Base-by-base conservation (phyloP, 2,329 filamentous ascomycete genomes). In the Pseudocercospora macadamiae region DNA sequence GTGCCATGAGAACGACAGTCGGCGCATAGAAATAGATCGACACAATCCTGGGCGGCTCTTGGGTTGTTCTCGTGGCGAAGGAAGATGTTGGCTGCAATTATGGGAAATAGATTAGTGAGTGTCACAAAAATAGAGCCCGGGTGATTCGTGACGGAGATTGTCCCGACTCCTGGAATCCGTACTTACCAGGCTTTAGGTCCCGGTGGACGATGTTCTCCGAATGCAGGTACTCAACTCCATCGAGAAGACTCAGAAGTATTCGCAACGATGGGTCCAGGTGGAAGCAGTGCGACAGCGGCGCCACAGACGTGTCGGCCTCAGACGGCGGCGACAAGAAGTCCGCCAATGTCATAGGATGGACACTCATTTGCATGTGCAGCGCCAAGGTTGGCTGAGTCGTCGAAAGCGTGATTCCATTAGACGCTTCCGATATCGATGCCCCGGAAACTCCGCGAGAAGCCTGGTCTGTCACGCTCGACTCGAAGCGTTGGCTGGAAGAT, bases 171-270 rank as follows among this genome's bases (percentile, higher is more conserved):
- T n/a, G n/a, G n/a, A n/a, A n/a, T n/a, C n/a, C n/a, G n/a, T n/a
- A n/a, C n/a, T n/a, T n/a, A n/a, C n/a, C n/a, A n/a, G 87, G 87
- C 66, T 89, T 89, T 19, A 89, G 76, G 66, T 89, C 87, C 8
- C 86, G 83, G 66, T 89, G 87, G 0, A 88, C 80, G 48, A 89
- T 82, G 4, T 79, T 79, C 59, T 84, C 79, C 0, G 76, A 73
- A 65, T 89, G 87, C 1, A 89, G 77, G 65, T 89, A 89, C 57
- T 86, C 80, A 2, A 89, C 81, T 1, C 86, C 87, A 7, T 85
- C 82, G 1, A 88, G 73, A 26, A 89, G 82, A 1, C 80, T 80
- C 10, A 82, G 72, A n/a, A 89, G 75, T 1, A 89, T 74, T 28
- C 78, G 77, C 2, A 88, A 68, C 0, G 86, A 83, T 0, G 85